Evolutionary conservation across 176 grass and related monocot species (phyloP).

Genomic region (Poa annua): DNA sequence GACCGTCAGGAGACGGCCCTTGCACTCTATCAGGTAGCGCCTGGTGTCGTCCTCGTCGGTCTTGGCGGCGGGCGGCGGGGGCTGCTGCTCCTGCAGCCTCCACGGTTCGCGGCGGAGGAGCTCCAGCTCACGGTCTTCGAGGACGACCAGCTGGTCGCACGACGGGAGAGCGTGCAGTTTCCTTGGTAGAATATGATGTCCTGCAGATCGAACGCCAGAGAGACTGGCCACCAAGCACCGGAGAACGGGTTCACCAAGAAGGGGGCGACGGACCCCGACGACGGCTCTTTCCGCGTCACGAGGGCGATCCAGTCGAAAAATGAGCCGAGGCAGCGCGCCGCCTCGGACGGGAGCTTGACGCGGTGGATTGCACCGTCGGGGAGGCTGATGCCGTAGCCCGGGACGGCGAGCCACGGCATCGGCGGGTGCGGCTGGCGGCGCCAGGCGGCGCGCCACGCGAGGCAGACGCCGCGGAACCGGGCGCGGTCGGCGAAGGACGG

Average conservation of each 20-base stretch:
- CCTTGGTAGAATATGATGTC: neutral
- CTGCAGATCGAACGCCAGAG: neutral
- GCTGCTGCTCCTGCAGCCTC: neutral
- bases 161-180: neutral
- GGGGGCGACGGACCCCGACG: no score
- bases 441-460: neutral
- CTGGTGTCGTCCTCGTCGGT: neutral
- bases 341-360: neutral
- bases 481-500: constrained; percentile 12
- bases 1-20: neutral
- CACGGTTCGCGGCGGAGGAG: no score
- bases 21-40: neutral
- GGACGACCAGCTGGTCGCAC: neutral
- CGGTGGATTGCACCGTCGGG: neutral
- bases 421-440: neutral
- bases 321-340: no score
- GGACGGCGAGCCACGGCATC: neutral
- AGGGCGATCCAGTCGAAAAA: no score
- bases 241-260: no score
- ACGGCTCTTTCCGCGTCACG: no score
- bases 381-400: neutral
- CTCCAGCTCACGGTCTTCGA: neutral
- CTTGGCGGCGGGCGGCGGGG: no score
- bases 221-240: neutral
- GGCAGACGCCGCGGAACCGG: neutral